Conservation (phyloP, 208 protist species). For the Trypanosoma theileri region DNA sequence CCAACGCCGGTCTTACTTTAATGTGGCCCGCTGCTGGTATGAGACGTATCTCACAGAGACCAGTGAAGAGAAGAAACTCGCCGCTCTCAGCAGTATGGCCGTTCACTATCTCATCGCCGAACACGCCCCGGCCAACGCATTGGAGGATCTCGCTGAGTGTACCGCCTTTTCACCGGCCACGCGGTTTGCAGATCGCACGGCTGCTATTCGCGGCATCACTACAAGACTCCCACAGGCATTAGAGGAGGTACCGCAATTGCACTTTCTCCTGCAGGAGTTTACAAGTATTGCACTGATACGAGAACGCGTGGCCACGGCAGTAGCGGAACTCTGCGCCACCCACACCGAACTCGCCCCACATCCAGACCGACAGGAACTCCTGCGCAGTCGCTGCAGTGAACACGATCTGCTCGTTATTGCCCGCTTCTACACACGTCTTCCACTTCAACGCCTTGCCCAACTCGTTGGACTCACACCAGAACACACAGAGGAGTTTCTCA, state of each 20-base stretch:
- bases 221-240: constrained; percentile 62
- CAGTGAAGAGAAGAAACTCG: constrained; percentile 66
- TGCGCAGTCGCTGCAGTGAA: constrained; percentile 93
- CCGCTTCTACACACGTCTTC: constrained; percentile 94
- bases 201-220: constrained; percentile 49
- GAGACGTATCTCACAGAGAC: constrained; percentile 91
- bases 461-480: constrained; percentile 87
- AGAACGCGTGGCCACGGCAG: constrained; percentile 54
- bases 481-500: constrained; percentile 92
- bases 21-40: constrained; percentile 92
- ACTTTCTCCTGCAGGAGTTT: constrained; percentile 77
- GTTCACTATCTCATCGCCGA: constrained; percentile 84
- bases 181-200: constrained; percentile 51
- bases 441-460: constrained; percentile 82
- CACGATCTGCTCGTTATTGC: constrained; percentile 95
- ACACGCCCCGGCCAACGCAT: constrained; percentile 74
- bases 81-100: constrained; percentile 74
- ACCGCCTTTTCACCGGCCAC: constrained; percentile 70
- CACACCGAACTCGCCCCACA: constrained; percentile 69
- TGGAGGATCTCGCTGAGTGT: constrained; percentile 81
- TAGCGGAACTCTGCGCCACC: constrained; percentile 61
- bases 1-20: constrained; percentile 87
- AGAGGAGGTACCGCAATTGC: constrained; percentile 69
- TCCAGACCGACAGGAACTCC: constrained; percentile 59
- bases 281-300: constrained; percentile 87